Percentiles rank a stretch among this genome's conserved stretches.
These are phyloP conservation scores for Apodospora peruviana DNA, from an alignment of 495 filamentous ascomycete species.

Conservation along the genomic window DNA sequence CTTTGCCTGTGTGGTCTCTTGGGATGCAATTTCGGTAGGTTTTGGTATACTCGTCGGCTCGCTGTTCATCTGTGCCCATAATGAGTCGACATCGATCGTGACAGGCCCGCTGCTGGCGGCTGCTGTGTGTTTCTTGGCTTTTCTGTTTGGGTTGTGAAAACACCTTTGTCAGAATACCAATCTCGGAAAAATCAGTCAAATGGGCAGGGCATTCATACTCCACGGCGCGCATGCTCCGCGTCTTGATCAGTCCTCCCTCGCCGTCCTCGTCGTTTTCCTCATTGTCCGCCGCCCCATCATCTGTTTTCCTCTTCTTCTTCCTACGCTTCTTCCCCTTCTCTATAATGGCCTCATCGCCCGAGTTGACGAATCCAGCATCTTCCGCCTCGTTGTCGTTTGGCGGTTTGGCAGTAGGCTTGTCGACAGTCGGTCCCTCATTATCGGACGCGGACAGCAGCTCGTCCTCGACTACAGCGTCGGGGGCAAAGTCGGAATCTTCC, in stretches of 20 bases:
- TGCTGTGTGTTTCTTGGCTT: conserved; percentile 58
- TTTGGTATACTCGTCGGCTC: conserved; percentile 12
- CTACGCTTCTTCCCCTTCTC: conserved; percentile 51
- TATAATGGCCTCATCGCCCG: conserved; percentile 77
- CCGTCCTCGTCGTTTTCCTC: conserved; percentile 55
- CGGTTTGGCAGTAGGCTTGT: conserved; percentile 7
- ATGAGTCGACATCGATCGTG: conserved; percentile 81
- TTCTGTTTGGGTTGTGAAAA: too few relatives aligned
- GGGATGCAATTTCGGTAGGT: conserved; percentile 4
- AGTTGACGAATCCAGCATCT: conserved; percentile 50
- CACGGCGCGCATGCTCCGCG: conserved; percentile 61
- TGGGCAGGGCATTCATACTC: conserved; percentile 33
- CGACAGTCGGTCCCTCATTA: conserved; percentile 21
- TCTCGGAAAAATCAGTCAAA: conserved; percentile 15
- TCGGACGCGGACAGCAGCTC: conserved; percentile 44
- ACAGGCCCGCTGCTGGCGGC: conserved; percentile 58
- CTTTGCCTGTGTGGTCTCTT: conserved; percentile 6
- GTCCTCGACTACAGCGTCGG: conserved; percentile 41
- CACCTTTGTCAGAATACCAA: too few relatives aligned
- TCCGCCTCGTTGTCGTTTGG: conserved; percentile 37
- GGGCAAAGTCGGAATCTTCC: conserved; percentile 71
- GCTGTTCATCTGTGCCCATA: conserved; percentile 79
- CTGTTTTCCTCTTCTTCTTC: conserved; percentile 47
- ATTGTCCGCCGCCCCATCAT: conserved; percentile 34
- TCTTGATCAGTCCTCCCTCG: conserved; percentile 78